These are phyloP conservation scores for Hymenoscyphus infarciens DNA, from an alignment of 2,329 filamentous ascomycete species.

Conservation along the genomic window DNA sequence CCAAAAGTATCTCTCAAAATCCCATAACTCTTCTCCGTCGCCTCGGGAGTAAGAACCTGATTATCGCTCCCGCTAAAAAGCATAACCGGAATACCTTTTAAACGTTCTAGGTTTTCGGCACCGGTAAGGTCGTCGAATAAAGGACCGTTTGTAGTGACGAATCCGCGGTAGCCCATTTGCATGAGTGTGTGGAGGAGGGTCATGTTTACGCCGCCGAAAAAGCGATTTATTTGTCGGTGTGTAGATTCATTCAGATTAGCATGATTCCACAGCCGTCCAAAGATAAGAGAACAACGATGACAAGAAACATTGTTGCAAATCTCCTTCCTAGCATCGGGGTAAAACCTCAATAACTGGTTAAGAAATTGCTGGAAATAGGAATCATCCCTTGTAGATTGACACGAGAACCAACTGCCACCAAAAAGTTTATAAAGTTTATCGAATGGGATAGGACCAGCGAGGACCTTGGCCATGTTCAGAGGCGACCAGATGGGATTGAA, in stretches of 20 bases:
- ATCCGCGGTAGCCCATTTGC: constrained; percentile 49
- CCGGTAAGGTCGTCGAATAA: constrained; percentile 47
- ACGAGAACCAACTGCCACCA: constrained; percentile 54
- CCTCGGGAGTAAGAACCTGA: constrained; percentile 50
- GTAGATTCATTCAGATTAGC: constrained; percentile 62
- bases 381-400: constrained; percentile 46
- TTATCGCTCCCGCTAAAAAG: constrained; percentile 55
- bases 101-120: constrained; percentile 45
- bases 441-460: constrained; percentile 44
- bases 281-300: constrained; percentile 57
- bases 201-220: constrained; percentile 63
- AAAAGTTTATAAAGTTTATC: constrained; percentile 47
- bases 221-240: constrained; percentile 56
- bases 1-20: constrained; percentile 51
- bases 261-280: constrained; percentile 61
- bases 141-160: constrained; percentile 51
- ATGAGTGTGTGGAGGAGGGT: constrained; percentile 53
- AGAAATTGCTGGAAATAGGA: constrained; percentile 47
- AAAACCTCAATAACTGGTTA: constrained; percentile 56
- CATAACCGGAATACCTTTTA: constrained; percentile 52
- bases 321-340: constrained; percentile 52
- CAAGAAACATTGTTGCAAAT: constrained; percentile 60
- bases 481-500: constrained; percentile 58
- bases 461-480: constrained; percentile 54
- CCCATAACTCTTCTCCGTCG: constrained; percentile 53